Base-by-base conservation (phyloP, 2,329 filamentous ascomycete species). In the Pseudogymnoascus sp. region DNA sequence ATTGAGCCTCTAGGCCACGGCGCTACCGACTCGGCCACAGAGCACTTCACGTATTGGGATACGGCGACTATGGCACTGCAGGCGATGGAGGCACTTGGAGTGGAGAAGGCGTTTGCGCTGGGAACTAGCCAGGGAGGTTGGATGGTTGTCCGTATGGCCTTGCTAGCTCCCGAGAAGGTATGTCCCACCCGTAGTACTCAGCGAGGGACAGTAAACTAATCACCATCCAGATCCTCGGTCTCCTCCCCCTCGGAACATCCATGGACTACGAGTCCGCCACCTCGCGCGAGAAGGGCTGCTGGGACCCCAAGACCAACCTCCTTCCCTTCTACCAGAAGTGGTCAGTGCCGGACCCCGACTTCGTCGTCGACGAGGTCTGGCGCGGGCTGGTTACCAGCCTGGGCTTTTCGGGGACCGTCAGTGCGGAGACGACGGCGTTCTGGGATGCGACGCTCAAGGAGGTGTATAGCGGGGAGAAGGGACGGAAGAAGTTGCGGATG, bases 41-140 rank as follows among this genome's bases (percentile, higher is more conserved):
- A 82, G 68, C 78, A 81, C 64, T 83, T 81, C 68, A 83, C 79
- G 1, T 83, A 82, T 73, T 83, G 82, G 82, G 82, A 83, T 69
- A 74, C 80, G 2, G 81, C 81, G 50, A 72, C 77, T 64, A 79
- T 86, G 79, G 78, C 79, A 10, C 72, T 84, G 8, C 82, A 86
- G 72, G 81, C 83, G 1, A 75, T 86, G 76, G 78, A 83, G 40
- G 76, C 76, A 4, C 74, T 83, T 2, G 75, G 76, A 1, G 75
- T 83, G 26, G 61, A 74, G 17, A 79, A 78, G 73, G 80, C 79
- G 0, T 83, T 81, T 65, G 76, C 78, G 0, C 70, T 83, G 8
- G 81, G 81, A 17, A 82, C 80, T 8, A 81, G 78, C 63, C 80
- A 82, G 70, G 81, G 81, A 21, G 81, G 80, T 2, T 83, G 80